Percentiles rank a stretch among this genome's conserved stretches.
Evolutionary conservation across 768 basidiomycete genomes (phyloP).

Genomic region (Amanita jacksonii): DNA sequence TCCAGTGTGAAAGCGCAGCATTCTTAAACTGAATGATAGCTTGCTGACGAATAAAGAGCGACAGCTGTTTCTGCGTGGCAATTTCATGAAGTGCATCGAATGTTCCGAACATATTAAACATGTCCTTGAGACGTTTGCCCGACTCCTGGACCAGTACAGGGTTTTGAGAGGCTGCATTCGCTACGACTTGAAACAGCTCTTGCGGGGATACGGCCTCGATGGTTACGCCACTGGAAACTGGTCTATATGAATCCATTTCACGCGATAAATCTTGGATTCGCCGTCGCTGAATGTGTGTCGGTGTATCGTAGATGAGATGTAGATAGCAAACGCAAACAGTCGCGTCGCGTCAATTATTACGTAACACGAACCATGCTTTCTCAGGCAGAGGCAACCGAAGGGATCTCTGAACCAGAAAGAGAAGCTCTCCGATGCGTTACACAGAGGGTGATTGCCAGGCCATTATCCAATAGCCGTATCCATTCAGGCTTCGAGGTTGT

Average conservation of each 20-base stretch:
- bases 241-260: constrained; percentile 2
- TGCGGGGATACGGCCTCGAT: constrained; percentile 15
- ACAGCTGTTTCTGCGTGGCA: constrained; percentile 50
- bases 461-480: neutral
- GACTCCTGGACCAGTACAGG: constrained; percentile 42
- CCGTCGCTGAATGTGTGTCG: neutral
- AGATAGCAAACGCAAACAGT: constrained; percentile 4
- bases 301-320: neutral
- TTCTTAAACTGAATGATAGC: constrained; percentile 91
- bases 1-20: constrained; percentile 63
- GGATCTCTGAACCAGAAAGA: no score
- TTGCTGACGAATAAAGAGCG: constrained; percentile 62
- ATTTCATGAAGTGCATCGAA: constrained; percentile 68
- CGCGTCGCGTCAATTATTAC: constrained; percentile 9
- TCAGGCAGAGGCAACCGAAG: neutral
- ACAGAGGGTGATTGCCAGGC: neutral
- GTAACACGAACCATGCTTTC: neutral
- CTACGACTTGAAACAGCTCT: constrained; percentile 59
- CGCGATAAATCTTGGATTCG: neutral
- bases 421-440: constrained; percentile 10
- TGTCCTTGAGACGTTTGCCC: constrained; percentile 52
- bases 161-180: constrained; percentile 66
- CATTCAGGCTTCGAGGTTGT: no score
- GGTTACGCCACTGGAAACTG: neutral
- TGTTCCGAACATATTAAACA: constrained; percentile 61